A percentile compares a stretch with the other conserved stretches of the same genome.
Conservation (phyloP, 2,329 filamentous ascomycete genomes). For the Ophiostoma sp. region DNA sequence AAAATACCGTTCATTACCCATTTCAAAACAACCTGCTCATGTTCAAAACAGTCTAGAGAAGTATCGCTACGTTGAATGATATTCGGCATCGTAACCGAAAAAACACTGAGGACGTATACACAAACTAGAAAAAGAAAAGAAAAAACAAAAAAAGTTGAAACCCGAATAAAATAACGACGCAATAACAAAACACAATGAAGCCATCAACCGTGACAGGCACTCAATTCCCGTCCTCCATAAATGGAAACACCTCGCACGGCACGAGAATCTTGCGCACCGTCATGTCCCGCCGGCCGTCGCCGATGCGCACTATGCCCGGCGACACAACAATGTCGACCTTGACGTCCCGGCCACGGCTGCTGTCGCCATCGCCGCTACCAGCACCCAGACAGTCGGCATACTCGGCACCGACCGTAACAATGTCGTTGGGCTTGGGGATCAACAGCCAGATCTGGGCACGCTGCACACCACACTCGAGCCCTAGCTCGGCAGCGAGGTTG, state of each 20-base stretch:
- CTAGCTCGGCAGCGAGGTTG: constrained; percentile 22
- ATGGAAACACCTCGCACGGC: constrained; percentile 24
- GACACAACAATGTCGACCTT: constrained; percentile 24
- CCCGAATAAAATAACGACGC: neutral
- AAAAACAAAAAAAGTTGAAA: neutral
- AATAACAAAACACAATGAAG: neutral
- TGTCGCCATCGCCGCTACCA: constrained; percentile 14
- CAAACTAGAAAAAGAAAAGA: neutral
- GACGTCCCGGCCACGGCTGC: neutral
- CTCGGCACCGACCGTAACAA: constrained; percentile 22
- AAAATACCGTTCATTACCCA: too few species aligned
- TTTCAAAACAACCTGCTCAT: too few species aligned
- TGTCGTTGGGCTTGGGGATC: neutral
- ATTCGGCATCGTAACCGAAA: neutral
- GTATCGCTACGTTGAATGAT: neutral
- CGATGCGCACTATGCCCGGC: constrained; percentile 24
- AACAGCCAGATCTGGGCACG: constrained; percentile 21
- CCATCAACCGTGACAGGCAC: neutral
- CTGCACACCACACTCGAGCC: constrained; percentile 27
- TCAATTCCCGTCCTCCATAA: neutral
- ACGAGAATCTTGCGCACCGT: constrained; percentile 20
- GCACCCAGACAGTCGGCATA: constrained; percentile 22
- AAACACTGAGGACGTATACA: neutral
- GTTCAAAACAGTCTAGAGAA: too few species aligned
- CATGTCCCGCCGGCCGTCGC: constrained; percentile 24